A percentile compares a stretch with the other conserved stretches of the same genome.
These are phyloP conservation scores for Kwoniella shandongensis DNA, from an alignment of 768 basidiomycete species.

Conservation along the genomic window DNA sequence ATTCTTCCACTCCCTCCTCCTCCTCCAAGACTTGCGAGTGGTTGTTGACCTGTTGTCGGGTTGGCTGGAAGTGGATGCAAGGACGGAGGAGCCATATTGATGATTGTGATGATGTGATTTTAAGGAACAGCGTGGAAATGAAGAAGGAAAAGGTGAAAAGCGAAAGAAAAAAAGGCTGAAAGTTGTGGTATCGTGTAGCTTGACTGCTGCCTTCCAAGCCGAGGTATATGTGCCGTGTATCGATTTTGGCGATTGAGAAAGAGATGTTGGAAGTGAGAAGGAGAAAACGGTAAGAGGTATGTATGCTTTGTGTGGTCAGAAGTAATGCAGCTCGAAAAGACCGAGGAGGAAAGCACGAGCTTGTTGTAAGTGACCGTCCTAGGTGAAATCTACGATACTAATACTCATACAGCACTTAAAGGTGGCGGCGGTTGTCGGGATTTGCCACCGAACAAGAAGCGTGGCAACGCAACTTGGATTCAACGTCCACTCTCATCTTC, in stretches of 20 bases:
- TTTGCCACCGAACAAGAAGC: slow-evolving; percentile 1
- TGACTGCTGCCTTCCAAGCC: slow-evolving; percentile 1
- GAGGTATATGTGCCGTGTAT: background rate
- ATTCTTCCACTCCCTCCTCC: slow-evolving; percentile 10
- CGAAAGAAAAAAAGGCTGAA: background rate
- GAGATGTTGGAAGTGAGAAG: background rate
- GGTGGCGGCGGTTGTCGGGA: background rate
- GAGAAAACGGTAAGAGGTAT: background rate
- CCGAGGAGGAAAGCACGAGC: background rate
- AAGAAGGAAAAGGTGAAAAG: slow-evolving; percentile 2
- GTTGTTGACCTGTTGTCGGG: slow-evolving; percentile 44
- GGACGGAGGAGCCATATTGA: slow-evolving; percentile 34
- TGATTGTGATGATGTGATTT: background rate
- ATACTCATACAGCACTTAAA: too few relatives aligned
- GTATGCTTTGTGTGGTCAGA: background rate
- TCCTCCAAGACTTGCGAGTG: slow-evolving; percentile 20
- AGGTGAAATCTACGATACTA: background rate
- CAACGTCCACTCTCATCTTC: too few relatives aligned
- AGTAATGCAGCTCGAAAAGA: background rate
- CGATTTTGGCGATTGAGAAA: background rate
- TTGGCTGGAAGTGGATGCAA: slow-evolving; percentile 46
- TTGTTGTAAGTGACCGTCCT: background rate
- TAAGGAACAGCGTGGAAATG: background rate
- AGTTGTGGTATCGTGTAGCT: background rate
- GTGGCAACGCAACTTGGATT: background rate